Conservation (phyloP, 345 rosid genomes). For the thale cress (Arabidopsis thaliana) region DNA sequence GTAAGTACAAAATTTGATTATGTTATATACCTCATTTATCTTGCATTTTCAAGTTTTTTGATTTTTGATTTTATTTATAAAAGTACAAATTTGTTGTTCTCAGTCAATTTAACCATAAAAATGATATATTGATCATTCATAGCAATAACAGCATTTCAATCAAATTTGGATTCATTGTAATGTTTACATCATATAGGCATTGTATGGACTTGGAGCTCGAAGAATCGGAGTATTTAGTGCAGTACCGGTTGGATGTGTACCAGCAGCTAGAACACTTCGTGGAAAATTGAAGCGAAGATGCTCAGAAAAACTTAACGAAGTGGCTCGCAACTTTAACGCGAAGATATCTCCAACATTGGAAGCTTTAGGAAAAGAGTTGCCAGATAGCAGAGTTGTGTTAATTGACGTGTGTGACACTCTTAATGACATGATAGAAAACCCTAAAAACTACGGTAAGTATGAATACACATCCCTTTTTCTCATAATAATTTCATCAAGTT, state of each 20-base stretch:
- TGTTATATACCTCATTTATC: not conserved
- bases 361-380: constrained; percentile 3
- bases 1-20: constrained; percentile 22
- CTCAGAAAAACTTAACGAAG: not conserved
- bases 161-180: not conserved
- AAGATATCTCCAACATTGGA: constrained; percentile 15
- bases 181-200: constrained; percentile 26
- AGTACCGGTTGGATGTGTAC: constrained; percentile 38
- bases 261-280: constrained; percentile 14
- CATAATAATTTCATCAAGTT: too few species aligned
- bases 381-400: constrained; percentile 40
- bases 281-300: not conserved
- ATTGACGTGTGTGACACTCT: constrained; percentile 53
- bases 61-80: not conserved
- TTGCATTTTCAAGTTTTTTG: not conserved
- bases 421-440: constrained; percentile 48
- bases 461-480: not conserved
- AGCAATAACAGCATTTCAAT: too few species aligned
- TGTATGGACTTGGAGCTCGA: constrained; percentile 36
- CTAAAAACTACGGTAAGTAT: constrained; percentile 48
- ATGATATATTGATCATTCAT: too few species aligned
- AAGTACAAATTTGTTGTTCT: not conserved
- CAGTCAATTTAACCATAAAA: not conserved
- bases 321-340: constrained; percentile 27
- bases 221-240: constrained; percentile 39